A percentile compares a stretch with the other conserved stretches of the same genome.
Evolutionary conservation across 306 rosid genomes (phyloP).

Genomic region (Sindora glabra): DNA sequence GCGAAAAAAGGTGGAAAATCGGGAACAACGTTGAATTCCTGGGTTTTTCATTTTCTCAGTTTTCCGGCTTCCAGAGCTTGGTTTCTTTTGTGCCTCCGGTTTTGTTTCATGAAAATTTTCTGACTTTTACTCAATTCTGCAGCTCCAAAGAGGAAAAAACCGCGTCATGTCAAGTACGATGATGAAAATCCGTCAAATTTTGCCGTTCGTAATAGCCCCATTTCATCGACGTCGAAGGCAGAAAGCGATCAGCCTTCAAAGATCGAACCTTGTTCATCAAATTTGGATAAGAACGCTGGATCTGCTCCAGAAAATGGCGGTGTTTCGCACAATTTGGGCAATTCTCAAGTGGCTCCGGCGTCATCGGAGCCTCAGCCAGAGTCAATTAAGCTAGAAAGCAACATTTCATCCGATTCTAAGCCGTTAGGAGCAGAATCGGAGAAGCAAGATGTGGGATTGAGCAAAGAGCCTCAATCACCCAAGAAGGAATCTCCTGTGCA

Average conservation of each 20-base stretch:
- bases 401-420: constrained; percentile 30
- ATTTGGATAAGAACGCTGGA: constrained; percentile 45
- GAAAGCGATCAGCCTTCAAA: constrained; percentile 47
- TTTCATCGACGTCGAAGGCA: constrained; percentile 31
- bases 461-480: constrained; percentile 67
- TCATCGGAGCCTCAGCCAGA: constrained; percentile 36
- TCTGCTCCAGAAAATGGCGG: constrained; percentile 48
- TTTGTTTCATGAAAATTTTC: background rate
- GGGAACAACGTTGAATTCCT: background rate
- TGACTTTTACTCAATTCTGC: background rate
- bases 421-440: constrained; percentile 38
- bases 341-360: constrained; percentile 16
- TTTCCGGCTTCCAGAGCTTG: background rate
- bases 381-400: constrained; percentile 43
- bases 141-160: constrained; percentile 93
- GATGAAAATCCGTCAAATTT: constrained; percentile 43
- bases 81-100: background rate
- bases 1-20: background rate
- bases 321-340: constrained; percentile 13
- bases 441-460: constrained; percentile 32
- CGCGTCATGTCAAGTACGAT: constrained; percentile 67
- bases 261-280: constrained; percentile 35
- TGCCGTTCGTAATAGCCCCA: constrained; percentile 40
- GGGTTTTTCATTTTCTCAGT: background rate
- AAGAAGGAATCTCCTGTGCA: constrained; percentile 48